These are phyloP conservation scores for Clarireedia monteithiana DNA, from an alignment of 2,329 filamentous ascomycete species.

Conservation along the genomic window DNA sequence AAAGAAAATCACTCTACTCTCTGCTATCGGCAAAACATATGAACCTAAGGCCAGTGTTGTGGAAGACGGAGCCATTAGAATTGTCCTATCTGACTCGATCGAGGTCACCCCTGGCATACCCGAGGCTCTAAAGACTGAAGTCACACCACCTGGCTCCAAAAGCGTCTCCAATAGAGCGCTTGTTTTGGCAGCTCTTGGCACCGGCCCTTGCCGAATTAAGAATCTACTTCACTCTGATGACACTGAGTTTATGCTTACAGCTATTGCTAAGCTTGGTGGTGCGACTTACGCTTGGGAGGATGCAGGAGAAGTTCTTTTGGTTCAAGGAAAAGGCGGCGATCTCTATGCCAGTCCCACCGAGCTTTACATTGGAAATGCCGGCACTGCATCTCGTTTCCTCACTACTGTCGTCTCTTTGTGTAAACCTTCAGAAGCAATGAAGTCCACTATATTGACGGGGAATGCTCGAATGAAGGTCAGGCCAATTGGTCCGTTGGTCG, in stretches of 20 bases:
- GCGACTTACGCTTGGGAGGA: constrained; percentile 92
- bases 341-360: constrained; percentile 68
- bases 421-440: constrained; percentile 47
- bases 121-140: constrained; percentile 56
- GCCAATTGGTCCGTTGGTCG: constrained; percentile 87
- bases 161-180: constrained; percentile 95
- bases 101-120: constrained; percentile 67
- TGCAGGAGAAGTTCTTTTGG: constrained; percentile 81
- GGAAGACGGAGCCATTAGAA: constrained; percentile 73
- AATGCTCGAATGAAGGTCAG: constrained; percentile 95
- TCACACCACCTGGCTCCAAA: constrained; percentile 90
- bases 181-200: constrained; percentile 84
- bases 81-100: constrained; percentile 74
- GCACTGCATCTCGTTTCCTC: constrained; percentile 90
- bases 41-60: constrained; percentile 86
- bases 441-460: constrained; percentile 76
- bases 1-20: constrained; percentile 92
- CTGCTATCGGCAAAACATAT: constrained; percentile 79
- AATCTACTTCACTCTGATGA: constrained; percentile 96
- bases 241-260: constrained; percentile 93
- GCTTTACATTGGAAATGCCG: constrained; percentile 92
- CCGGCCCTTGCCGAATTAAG: constrained; percentile 77
- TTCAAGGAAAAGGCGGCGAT: constrained; percentile 83
- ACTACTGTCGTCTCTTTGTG: constrained; percentile 87
- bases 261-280: constrained; percentile 75